phyloP scores from a whole-genome alignment of 2,329 filamentous ascomycete genomes.

The Exophiala sp. region DNA sequence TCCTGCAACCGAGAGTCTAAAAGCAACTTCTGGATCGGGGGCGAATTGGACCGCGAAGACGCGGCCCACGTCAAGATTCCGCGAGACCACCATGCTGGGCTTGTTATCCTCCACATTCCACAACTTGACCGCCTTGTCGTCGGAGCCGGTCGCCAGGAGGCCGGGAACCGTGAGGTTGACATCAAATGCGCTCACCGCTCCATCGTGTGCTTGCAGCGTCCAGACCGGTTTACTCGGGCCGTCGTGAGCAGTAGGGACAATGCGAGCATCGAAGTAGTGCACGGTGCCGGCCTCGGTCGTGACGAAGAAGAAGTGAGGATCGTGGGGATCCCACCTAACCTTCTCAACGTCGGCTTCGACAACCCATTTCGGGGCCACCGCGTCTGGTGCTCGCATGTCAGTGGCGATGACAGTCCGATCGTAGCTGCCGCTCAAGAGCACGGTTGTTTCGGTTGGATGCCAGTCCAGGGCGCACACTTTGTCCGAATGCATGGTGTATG shows the following conservation, averaged over 20 bases:
- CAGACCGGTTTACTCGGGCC: conserved; percentile 77
- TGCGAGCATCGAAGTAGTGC: conserved; percentile 81
- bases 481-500: conserved; percentile 91
- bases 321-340: conserved; percentile 87
- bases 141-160: conserved; percentile 87
- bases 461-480: conserved; percentile 96
- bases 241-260: conserved; percentile 50
- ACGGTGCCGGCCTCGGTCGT: conserved; percentile 88
- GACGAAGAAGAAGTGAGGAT: conserved; percentile 89
- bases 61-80: conserved; percentile 89
- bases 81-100: conserved; percentile 82
- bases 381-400: conserved; percentile 89
- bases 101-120: conserved; percentile 83
- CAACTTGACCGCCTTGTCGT: conserved; percentile 90
- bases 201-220: conserved; percentile 92
- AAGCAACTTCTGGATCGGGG: conserved; percentile 83
- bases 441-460: conserved; percentile 80
- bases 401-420: conserved; percentile 90
- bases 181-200: conserved; percentile 85
- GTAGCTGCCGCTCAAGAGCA: conserved; percentile 88
- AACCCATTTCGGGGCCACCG: conserved; percentile 75
- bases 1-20: conserved; percentile 85
- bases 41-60: conserved; percentile 89
- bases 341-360: conserved; percentile 95
- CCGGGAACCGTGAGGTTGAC: conserved; percentile 85